phyloP scores from a whole-genome alignment of 2,329 filamentous ascomycete genomes.

The Hymenoscyphus occultus region DNA sequence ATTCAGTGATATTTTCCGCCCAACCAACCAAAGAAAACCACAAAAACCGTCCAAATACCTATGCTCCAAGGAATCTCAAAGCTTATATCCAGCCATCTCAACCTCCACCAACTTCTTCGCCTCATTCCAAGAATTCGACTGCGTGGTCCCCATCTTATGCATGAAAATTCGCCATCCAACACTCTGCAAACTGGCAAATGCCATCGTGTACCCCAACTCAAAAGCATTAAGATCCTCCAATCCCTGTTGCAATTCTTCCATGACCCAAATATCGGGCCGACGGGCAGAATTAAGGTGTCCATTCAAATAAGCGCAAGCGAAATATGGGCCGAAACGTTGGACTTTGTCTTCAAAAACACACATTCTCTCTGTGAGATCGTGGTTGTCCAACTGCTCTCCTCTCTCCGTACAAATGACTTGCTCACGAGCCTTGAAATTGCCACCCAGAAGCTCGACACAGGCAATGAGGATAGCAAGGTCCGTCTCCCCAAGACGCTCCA shows the following conservation, averaged over 20 bases:
- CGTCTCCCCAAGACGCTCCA: slow-evolving; percentile 19
- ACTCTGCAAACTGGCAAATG: slow-evolving; percentile 32
- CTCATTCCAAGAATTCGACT: slow-evolving; percentile 24
- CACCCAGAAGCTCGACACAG: slow-evolving; percentile 30
- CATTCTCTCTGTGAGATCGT: slow-evolving; percentile 27
- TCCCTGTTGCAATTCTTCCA: slow-evolving; percentile 23
- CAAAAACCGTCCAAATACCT: neutral
- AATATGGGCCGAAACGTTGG: slow-evolving; percentile 30
- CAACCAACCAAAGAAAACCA: neutral
- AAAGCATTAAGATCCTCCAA: slow-evolving; percentile 30
- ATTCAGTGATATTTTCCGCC: no score
- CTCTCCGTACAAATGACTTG: neutral
- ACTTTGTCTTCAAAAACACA: slow-evolving; percentile 32
- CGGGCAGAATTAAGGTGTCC: slow-evolving; percentile 12
- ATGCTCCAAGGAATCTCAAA: neutral
- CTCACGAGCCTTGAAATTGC: slow-evolving; percentile 22
- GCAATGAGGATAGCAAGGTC: slow-evolving; percentile 27
- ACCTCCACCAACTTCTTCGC: slow-evolving; percentile 25
- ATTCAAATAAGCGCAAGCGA: slow-evolving; percentile 26
- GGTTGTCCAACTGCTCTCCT: neutral
- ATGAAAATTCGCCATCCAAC: slow-evolving; percentile 30
- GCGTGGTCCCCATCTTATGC: slow-evolving; percentile 21
- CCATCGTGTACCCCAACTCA: slow-evolving; percentile 30
- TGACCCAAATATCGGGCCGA: slow-evolving; percentile 23
- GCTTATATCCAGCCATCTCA: slow-evolving; percentile 24